These are phyloP conservation scores for Phoma sp. DNA, from an alignment of 2,329 filamentous ascomycete species.

Conservation along the genomic window DNA sequence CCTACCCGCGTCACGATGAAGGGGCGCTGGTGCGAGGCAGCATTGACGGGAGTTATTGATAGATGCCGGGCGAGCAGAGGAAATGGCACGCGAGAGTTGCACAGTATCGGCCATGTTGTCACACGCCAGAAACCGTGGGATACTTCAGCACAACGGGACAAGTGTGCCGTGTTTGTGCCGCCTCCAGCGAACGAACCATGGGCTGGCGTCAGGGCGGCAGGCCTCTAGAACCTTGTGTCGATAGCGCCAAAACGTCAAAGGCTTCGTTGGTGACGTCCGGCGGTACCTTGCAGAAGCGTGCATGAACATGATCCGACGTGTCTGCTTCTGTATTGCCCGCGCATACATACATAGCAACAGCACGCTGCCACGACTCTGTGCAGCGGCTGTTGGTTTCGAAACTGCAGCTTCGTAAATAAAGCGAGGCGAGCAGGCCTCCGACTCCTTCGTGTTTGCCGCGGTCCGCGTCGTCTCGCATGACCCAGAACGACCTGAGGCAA, in stretches of 20 bases:
- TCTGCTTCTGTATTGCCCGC: background rate
- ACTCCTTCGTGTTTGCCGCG: background rate
- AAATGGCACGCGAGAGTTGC: background rate
- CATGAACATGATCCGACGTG: constrained; percentile 7
- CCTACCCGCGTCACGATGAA: constrained; percentile 21
- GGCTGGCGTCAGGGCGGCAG: constrained; percentile 2
- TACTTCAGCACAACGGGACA: background rate
- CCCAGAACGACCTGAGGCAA: constrained; percentile 19
- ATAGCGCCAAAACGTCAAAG: constrained; percentile 13
- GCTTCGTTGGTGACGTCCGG: constrained; percentile 13
- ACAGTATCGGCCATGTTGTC: constrained; percentile 8
- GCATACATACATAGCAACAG: background rate
- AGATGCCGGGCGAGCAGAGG: constrained; percentile 10
- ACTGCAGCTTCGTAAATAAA: constrained; percentile 1
- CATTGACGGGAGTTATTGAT: constrained; percentile 21
- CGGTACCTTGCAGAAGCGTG: constrained; percentile 17
- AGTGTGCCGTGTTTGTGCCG: constrained; percentile 7
- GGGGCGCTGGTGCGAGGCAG: constrained; percentile 15
- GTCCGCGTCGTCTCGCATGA: constrained; percentile 12
- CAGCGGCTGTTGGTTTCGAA: constrained; percentile 14
- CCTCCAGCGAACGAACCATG: constrained; percentile 11
- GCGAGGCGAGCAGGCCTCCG: constrained; percentile 9
- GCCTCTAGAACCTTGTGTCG: constrained; percentile 11
- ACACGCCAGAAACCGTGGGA: background rate
- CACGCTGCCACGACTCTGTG: constrained; percentile 1